Evolutionary conservation across 2,329 filamentous ascomycete genomes (phyloP).

Genomic region (Daldinia sp.): DNA sequence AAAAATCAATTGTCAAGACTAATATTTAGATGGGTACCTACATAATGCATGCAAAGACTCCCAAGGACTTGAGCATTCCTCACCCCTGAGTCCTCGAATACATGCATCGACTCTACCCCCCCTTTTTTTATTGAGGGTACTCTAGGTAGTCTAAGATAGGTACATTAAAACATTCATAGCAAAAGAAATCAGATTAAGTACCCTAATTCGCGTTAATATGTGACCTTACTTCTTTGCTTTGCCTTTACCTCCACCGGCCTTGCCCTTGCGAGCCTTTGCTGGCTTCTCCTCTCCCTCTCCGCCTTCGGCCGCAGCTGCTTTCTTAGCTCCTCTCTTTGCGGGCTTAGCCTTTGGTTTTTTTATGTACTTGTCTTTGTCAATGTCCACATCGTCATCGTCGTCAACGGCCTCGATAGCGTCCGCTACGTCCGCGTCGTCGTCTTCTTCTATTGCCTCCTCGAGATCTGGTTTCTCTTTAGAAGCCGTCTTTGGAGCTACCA

Average conservation of each 20-base stretch:
- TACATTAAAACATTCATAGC: slow-evolving; percentile 17
- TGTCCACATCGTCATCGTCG: slow-evolving; percentile 62
- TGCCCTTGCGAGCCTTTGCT: slow-evolving; percentile 50
- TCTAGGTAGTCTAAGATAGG: slow-evolving; percentile 3
- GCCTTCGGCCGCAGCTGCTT: slow-evolving; percentile 50
- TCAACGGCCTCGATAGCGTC: slow-evolving; percentile 70
- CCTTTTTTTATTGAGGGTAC: background rate
- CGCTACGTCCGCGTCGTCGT: slow-evolving; percentile 74
- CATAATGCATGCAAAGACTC: background rate
- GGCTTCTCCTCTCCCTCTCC: slow-evolving; percentile 61
- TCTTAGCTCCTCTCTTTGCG: slow-evolving; percentile 60
- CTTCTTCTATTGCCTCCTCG: slow-evolving; percentile 94
- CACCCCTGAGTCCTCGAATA: slow-evolving; percentile 8
- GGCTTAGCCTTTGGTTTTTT: slow-evolving; percentile 83
- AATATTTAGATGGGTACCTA: background rate
- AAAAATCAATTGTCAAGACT: background rate
- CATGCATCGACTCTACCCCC: slow-evolving; percentile 3
- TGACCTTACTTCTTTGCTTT: slow-evolving; percentile 45
- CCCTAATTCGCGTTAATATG: slow-evolving; percentile 2
- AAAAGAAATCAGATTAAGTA: slow-evolving; percentile 5
- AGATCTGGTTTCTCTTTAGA: slow-evolving; percentile 86
- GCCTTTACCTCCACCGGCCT: slow-evolving; percentile 40
- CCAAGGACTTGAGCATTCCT: background rate
- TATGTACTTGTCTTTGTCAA: slow-evolving; percentile 96
- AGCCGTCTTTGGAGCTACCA: slow-evolving; percentile 75